phyloP scores from a whole-genome alignment of 768 basidiomycete genomes.

The Russula earlei region DNA sequence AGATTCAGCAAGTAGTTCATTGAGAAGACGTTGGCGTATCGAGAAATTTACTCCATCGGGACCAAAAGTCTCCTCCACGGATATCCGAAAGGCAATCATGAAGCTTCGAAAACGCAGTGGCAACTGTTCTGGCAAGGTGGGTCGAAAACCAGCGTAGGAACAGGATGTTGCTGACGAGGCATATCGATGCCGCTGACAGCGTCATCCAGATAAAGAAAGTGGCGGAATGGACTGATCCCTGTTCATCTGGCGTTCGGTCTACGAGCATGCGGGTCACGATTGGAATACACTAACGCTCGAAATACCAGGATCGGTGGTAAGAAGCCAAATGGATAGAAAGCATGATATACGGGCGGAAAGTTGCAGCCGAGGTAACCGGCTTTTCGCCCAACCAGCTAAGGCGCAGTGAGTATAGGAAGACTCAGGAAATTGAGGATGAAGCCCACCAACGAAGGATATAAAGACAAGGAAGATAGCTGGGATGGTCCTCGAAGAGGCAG shows the following conservation, averaged over 20 bases:
- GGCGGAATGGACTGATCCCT: slow-evolving; percentile 23
- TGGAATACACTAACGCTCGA: slow-evolving; percentile 24
- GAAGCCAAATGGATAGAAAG: slow-evolving; percentile 39
- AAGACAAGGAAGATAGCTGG: slow-evolving; percentile 34
- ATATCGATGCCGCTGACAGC: slow-evolving; percentile 30
- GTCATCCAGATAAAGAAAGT: slow-evolving; percentile 35
- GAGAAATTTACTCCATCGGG: slow-evolving; percentile 15
- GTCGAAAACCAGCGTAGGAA: slow-evolving; percentile 35
- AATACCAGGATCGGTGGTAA: slow-evolving; percentile 31
- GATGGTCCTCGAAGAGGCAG: slow-evolving; percentile 27
- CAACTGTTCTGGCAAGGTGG: slow-evolving; percentile 34
- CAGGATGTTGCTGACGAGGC: slow-evolving; percentile 31
- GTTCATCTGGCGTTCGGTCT: slow-evolving; percentile 14
- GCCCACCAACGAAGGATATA: slow-evolving; percentile 32
- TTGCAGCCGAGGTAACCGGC: slow-evolving; percentile 36
- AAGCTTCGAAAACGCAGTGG: slow-evolving; percentile 28
- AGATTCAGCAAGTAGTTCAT: slow-evolving; percentile 29
- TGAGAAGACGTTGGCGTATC: slow-evolving; percentile 18
- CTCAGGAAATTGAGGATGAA: background rate
- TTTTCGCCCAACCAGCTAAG: slow-evolving; percentile 34
- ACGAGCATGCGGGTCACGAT: background rate
- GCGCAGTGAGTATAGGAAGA: background rate
- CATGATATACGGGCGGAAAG: slow-evolving; percentile 37
- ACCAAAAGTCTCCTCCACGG: slow-evolving; percentile 25
- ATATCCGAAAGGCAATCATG: slow-evolving; percentile 28